Evolutionary conservation across 768 basidiomycete genomes (phyloP).

Genomic region (Leccinum rimulosum): DNA sequence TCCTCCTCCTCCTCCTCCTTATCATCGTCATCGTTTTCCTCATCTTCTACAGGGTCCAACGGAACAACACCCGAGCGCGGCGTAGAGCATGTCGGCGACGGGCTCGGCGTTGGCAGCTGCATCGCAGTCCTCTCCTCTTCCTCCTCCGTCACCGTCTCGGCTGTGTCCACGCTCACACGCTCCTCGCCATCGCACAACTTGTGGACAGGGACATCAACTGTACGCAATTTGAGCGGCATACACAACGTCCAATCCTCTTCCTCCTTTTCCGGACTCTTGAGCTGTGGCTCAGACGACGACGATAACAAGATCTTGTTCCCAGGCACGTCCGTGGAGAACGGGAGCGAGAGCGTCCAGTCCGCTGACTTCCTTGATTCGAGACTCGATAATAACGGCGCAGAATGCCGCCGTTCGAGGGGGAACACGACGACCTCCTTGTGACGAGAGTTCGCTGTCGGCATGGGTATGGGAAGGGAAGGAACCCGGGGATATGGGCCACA

Average conservation of each 20-base stretch:
- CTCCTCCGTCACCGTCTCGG: background rate
- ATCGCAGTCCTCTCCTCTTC: background rate
- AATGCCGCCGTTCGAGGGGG: conserved; percentile 30
- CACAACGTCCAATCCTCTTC: conserved; percentile 33
- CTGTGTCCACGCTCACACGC: background rate
- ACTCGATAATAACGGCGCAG: conserved; percentile 25
- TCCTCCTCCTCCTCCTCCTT: too few relatives aligned
- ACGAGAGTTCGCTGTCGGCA: background rate
- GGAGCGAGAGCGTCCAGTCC: conserved; percentile 33
- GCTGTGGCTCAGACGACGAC: conserved; percentile 1
- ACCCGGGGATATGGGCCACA: background rate
- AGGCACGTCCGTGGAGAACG: conserved; percentile 28
- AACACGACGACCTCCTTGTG: conserved; percentile 16
- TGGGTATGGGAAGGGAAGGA: background rate
- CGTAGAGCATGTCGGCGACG: conserved; percentile 24
- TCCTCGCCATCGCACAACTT: conserved; percentile 5
- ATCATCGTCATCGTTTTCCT: background rate
- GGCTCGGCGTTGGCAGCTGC: conserved; percentile 29
- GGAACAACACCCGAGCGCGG: background rate
- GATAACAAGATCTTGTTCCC: conserved; percentile 18
- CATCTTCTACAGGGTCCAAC: conserved; percentile 1
- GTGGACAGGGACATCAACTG: background rate
- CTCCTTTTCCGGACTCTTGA: background rate
- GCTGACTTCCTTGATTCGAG: background rate
- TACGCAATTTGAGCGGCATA: conserved; percentile 29